These are phyloP conservation scores for Solanum tarijense DNA, from an alignment of 257 asterid genomes.

Conservation along the genomic window DNA sequence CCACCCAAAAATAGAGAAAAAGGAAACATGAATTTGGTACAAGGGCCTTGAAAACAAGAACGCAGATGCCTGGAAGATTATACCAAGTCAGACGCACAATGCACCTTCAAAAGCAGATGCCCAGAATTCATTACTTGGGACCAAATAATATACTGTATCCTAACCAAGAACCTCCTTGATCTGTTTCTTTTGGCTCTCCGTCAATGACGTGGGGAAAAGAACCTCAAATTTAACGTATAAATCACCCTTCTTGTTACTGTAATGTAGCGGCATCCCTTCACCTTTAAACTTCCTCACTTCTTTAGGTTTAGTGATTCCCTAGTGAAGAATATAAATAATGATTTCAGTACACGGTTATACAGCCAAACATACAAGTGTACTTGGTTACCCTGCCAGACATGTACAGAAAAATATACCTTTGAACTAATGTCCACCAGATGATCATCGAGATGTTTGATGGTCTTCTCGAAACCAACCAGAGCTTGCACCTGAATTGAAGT, in stretches of 20 bases:
- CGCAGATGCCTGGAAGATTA: background rate
- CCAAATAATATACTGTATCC: background rate
- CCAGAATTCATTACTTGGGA: background rate
- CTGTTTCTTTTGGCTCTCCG: slow-evolving; percentile 71
- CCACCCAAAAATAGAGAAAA: background rate
- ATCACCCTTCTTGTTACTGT: slow-evolving; percentile 82
- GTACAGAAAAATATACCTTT: slow-evolving; percentile 30
- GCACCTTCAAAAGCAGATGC: background rate
- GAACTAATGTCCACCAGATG: slow-evolving; percentile 76
- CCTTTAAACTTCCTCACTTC: slow-evolving; percentile 81
- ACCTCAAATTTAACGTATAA: slow-evolving; percentile 76
- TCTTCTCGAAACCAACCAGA: slow-evolving; percentile 91
- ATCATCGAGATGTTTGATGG: slow-evolving; percentile 79
- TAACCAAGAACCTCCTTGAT: slow-evolving; percentile 55
- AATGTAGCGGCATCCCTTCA: slow-evolving; percentile 90
- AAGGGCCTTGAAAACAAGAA: background rate
- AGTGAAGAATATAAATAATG: background rate
- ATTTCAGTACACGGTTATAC: background rate
- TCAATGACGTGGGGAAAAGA: slow-evolving; percentile 64
- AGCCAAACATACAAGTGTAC: background rate
- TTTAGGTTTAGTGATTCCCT: slow-evolving; percentile 87
- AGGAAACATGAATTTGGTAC: background rate
- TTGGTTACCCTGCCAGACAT: background rate
- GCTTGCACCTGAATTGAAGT: slow-evolving; percentile 64
- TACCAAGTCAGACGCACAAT: background rate